Base-by-base conservation (phyloP, 1,284 basidiomycete genomes). In the Phaffia rhodozyma region DNA sequence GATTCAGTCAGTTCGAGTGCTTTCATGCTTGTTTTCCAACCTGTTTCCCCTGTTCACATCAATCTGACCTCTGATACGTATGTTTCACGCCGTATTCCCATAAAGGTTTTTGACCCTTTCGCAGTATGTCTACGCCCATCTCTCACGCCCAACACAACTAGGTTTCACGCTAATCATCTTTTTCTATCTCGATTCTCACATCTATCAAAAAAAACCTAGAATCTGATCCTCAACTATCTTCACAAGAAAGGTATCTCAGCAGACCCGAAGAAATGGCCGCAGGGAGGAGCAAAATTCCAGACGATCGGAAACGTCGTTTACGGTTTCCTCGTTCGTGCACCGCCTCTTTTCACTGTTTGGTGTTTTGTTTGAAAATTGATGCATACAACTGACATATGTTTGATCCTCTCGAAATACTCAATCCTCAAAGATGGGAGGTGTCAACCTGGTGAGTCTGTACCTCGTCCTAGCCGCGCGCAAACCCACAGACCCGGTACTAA, bases 241-340 rank as follows among this genome's bases (percentile, higher is more conserved):
- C 87, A 98, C 75, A 79, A 80, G 67, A 87, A 90, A 60, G 47
- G 47, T 43, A 55, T 54, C n/a, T 25, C 55, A 13, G 69, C 64
- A 29, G 64, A 66, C 23, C 56, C 53, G 58, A 87, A 86, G 73
- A 90, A 89, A 70, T 96, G 91, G 90, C 91, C 91, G 7, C 87
- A 91, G 18, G 87, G 91, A 59, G 93, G 93, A 30, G 82, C 86
- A n/a, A 82, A 91, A 57, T 81, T 94, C 55, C 89, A 92, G 74
- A 92, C 88, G 0, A 91, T 92, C 73, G 68, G 60, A 49, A 93
- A 94, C 71, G 86, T 93, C 67, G 79, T 89, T 61, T 96, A 91
- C 69, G 88, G 88, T 1, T 71, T 85, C 58, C 69, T 83, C 67
- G 74, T 74, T 72, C 58, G 47, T 49, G 13, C 18, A 21, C 2